Percentiles rank a stretch among this genome's conserved stretches.
Conservation (phyloP, 306 rosid species). For the Macrotyloma uniflorum region DNA sequence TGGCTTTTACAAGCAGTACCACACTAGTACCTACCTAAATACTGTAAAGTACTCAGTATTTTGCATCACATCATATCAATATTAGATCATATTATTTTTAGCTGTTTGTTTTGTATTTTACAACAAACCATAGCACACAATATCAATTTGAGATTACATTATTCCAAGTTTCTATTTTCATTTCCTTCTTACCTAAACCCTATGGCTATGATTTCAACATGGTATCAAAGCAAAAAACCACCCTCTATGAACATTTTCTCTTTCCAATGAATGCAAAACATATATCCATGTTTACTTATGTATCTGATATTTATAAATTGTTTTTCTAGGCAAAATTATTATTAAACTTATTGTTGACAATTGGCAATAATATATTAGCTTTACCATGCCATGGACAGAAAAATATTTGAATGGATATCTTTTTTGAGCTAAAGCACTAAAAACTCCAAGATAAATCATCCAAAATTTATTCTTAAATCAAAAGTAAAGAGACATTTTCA, state of each 20-base stretch:
- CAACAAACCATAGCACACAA: not conserved
- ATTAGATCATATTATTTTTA: too few relatives aligned
- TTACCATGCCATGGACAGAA: not conserved
- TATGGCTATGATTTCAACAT: not conserved
- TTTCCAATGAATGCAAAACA: not conserved
- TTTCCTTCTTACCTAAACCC: not conserved
- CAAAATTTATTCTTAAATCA: constrained; percentile 14
- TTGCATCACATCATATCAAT: too few relatives aligned
- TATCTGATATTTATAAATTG: not conserved
- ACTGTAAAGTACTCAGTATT: too few relatives aligned
- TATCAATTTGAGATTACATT: not conserved
- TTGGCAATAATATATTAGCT: not conserved
- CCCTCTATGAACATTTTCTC: not conserved
- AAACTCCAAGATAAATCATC: constrained; percentile 1
- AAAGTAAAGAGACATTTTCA: constrained; percentile 1
- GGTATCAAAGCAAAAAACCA: not conserved
- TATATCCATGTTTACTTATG: not conserved
- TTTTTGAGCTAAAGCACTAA: not conserved
- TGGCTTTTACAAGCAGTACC: too few relatives aligned
- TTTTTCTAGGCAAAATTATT: not conserved
- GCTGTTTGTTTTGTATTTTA: too few relatives aligned
- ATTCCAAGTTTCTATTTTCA: not conserved
- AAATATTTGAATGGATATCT: not conserved
- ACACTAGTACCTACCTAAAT: too few relatives aligned
- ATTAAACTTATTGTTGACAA: not conserved